Evolutionary conservation across 352 stramenopile species (phyloP).

Genomic region (Globisporangium abappressorium): DNA sequence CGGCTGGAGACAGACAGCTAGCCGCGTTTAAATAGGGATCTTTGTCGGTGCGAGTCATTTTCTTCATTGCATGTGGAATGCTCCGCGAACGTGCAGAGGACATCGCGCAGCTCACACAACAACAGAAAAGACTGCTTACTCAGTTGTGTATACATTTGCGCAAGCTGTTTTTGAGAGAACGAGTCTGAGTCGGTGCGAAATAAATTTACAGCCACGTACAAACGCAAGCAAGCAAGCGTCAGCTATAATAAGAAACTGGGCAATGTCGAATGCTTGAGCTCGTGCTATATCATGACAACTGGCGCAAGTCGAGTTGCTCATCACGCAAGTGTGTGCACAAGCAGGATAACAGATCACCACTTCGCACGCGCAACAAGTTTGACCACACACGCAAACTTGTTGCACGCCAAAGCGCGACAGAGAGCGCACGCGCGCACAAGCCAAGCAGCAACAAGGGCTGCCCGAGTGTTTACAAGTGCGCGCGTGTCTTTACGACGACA

Average conservation of each 20-base stretch:
- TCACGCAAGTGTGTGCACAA: not conserved
- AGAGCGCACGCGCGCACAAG: no score
- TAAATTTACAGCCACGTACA: not conserved
- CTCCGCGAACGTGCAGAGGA: no score
- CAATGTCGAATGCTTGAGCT: no score
- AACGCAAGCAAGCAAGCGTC: not conserved
- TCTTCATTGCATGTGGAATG: no score
- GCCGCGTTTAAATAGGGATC: not conserved
- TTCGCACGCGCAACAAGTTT: not conserved
- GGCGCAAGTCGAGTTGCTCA: not conserved
- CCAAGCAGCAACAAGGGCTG: not conserved
- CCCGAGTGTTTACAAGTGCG: not conserved
- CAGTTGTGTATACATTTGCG: not conserved
- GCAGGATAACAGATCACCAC: not conserved
- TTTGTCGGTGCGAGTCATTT: not conserved
- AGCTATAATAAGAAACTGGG: no score
- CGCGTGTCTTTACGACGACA: not conserved
- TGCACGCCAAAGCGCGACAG: not conserved
- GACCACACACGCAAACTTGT: not conserved
- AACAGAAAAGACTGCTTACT: not conserved
- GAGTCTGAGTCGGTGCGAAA: not conserved
- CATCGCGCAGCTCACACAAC: no score
- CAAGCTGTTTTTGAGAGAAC: no score
- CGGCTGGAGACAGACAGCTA: not conserved
- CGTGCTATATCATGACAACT: no score